phyloP scores from a whole-genome alignment of 140 eudicot genomes.

The Bidens hawaiensis region DNA sequence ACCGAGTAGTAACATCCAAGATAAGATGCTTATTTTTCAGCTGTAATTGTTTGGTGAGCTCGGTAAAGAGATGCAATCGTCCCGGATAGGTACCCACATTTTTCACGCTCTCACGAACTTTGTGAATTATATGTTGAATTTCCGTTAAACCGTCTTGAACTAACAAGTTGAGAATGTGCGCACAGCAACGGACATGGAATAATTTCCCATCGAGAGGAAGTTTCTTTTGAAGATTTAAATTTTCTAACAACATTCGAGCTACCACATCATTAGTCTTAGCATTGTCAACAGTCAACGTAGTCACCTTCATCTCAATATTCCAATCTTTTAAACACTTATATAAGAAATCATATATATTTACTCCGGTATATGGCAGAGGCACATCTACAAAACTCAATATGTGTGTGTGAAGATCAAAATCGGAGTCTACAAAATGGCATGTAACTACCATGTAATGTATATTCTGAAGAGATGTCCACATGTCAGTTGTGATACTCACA shows the following conservation, averaged over 20 bases:
- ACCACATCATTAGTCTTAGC: too few species aligned
- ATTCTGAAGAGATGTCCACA: background rate
- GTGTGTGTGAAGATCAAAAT: background rate
- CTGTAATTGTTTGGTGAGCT: background rate
- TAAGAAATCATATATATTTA: background rate
- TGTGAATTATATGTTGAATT: background rate
- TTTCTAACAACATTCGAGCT: background rate
- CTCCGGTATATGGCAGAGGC: background rate
- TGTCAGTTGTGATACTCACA: background rate
- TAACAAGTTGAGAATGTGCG: background rate
- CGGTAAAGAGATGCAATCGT: background rate
- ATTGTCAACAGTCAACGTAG: background rate
- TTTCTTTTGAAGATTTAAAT: background rate
- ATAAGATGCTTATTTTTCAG: background rate
- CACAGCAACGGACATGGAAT: background rate
- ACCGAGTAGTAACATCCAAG: too few species aligned
- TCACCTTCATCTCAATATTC: background rate
- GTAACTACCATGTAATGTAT: background rate
- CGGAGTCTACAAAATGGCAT: background rate
- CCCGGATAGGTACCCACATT: background rate
- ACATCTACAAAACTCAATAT: background rate
- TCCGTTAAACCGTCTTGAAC: background rate
- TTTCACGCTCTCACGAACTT: background rate
- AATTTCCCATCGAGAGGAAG: background rate
- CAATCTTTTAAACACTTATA: background rate